phyloP scores from a whole-genome alignment of 352 stramenopile genomes.

The Saprolegnia parasitica region DNA sequence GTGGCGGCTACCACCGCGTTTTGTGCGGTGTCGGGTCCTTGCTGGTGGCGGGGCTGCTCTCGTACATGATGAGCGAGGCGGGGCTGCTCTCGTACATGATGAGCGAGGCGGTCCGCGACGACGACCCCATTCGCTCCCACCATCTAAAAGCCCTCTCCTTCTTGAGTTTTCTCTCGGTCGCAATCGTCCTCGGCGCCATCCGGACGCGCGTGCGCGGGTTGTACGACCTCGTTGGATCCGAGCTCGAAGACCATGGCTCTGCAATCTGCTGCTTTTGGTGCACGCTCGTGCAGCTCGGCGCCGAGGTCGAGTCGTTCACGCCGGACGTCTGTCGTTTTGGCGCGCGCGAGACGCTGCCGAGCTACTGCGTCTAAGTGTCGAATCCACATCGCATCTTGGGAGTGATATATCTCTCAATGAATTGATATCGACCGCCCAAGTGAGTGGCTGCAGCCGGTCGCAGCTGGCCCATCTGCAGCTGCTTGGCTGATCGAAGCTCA shows the following conservation, averaged over 20 bases:
- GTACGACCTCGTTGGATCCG: slow-evolving; percentile 27
- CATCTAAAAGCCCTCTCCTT: neutral
- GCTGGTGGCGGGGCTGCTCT: neutral
- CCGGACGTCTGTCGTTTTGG: slow-evolving; percentile 53
- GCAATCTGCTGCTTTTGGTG: slow-evolving; percentile 32
- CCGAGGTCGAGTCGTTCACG: slow-evolving; percentile 75
- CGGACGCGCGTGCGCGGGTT: slow-evolving; percentile 25
- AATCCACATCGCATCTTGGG: slow-evolving; percentile 5
- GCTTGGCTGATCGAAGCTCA: slow-evolving; percentile 1
- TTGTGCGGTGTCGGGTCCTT: neutral
- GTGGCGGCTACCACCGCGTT: slow-evolving; percentile 13
- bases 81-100: neutral
- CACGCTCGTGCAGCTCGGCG: slow-evolving; percentile 52
- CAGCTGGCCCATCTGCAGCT: slow-evolving; percentile 2
- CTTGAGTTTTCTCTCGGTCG: neutral
- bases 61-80: neutral
- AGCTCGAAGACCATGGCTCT: slow-evolving; percentile 22
- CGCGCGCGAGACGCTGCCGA: slow-evolving; percentile 50
- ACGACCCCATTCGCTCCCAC: neutral
- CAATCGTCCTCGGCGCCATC: slow-evolving; percentile 3
- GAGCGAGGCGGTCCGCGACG: neutral
- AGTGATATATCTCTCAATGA: slow-evolving; percentile 6
- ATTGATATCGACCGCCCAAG: neutral
- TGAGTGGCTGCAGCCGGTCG: neutral
- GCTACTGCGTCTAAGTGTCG: neutral